Percentiles rank a stretch among this genome's conserved stretches.
Evolutionary conservation across 768 basidiomycete species (phyloP).

Genomic region (Botryobasidium botryosum): DNA sequence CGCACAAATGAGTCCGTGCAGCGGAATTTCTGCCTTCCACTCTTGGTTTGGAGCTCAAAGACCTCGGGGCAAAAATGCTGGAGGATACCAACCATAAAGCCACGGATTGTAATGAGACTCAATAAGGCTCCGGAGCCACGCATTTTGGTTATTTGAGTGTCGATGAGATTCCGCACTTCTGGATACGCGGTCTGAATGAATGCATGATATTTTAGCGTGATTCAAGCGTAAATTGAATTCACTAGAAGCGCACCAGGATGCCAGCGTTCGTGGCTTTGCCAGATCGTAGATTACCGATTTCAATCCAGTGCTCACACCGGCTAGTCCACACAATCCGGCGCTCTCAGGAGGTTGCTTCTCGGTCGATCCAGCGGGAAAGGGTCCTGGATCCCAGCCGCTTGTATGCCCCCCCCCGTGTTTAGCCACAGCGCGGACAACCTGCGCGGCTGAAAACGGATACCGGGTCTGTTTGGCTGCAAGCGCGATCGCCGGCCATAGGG

Average conservation of each 20-base stretch:
- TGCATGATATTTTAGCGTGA: background rate
- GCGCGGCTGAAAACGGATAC: no score
- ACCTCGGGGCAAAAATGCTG: slow-evolving; percentile 16
- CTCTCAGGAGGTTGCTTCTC: no score
- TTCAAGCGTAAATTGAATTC: background rate
- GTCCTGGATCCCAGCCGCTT: no score
- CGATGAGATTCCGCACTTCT: background rate
- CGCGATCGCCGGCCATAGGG: no score
- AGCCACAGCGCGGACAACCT: no score
- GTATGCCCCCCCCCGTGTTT: no score
- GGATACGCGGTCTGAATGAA: background rate
- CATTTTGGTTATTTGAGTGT: slow-evolving; percentile 9
- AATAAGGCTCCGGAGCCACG: slow-evolving; percentile 15
- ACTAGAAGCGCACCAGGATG: background rate
- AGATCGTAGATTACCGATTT: no score
- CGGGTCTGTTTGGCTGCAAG: no score
- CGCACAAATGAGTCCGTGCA: slow-evolving; percentile 18
- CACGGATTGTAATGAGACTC: slow-evolving; percentile 16
- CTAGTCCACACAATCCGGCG: no score
- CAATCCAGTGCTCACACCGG: no score
- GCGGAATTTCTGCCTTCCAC: slow-evolving; percentile 19
- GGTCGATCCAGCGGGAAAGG: no score
- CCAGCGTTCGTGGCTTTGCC: background rate
- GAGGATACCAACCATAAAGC: slow-evolving; percentile 20
- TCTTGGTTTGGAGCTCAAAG: slow-evolving; percentile 14